Evolutionary conservation across 1,139 yeast species (phyloP), one percentile per base, ranked within the genome.

Genomic region (Protomyces inouyei): DNA sequence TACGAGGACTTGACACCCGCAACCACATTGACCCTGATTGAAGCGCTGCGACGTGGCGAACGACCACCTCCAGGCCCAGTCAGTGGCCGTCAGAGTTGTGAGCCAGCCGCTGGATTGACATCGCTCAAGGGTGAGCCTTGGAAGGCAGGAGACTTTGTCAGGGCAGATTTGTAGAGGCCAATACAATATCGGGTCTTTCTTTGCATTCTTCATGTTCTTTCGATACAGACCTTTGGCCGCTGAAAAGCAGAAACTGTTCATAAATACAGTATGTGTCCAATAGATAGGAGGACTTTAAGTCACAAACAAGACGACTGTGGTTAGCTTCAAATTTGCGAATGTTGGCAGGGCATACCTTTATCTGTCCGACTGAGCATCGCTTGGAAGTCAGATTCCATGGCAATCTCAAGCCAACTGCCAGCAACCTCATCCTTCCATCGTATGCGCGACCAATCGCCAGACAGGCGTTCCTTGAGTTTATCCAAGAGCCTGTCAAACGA

Each of bases 1-100:
- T 86, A 81, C 72, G 96, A 89, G 77, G 96, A 89, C 76, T 82
- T 89, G 77, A 86, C 93, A 52, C 81, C 86, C 18, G 86, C 86
- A 69, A 82, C 83, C 65, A 84, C 88, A 48, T 80, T 83, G 46
- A 80, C 82, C 64, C 75, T 89, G 64, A 81, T 89, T 74, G 82
- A 85, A 70, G 83, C 82, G 67, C 79, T 88, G 70, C 85, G 84
- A 74, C 80, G 77, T 36, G 96, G 95, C 67, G 83, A 84, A 68
- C 77, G 81, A 67, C 79, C 82, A 55, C 77, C 78, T 66, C 79
- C 83, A 35, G 96, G 96, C 48, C 93, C 95, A 16, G 85, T 85
- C 68, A 78, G 82, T 63, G 86, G 85, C 57, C 83, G 95, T 77
- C 80, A 78, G 57, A 78, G 85, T 40, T 88, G 95, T 76, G 96